These are phyloP conservation scores for Eutrema japonicum DNA, from an alignment of 345 rosid genomes.

Conservation along the genomic window DNA sequence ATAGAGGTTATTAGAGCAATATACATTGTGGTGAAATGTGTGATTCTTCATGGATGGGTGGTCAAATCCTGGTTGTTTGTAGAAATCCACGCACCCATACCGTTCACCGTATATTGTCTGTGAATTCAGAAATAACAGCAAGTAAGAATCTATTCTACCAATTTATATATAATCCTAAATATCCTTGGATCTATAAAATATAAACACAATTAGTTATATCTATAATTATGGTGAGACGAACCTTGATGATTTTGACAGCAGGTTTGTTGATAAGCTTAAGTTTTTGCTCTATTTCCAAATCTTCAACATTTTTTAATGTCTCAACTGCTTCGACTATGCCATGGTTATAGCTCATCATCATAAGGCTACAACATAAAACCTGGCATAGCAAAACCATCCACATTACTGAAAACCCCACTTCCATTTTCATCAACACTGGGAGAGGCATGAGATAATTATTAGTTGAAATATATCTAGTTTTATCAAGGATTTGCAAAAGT, in stretches of 20 bases:
- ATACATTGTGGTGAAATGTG: slow-evolving; percentile 11
- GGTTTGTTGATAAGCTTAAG: slow-evolving; percentile 24
- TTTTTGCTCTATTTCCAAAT: slow-evolving; percentile 3
- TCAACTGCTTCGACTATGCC: neutral
- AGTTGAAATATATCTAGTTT: neutral
- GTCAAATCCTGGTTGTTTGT: slow-evolving; percentile 30
- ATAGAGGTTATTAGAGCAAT: too few relatives aligned
- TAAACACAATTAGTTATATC: too few relatives aligned
- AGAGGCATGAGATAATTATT: neutral
- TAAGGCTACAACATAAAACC: neutral
- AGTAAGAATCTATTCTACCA: neutral
- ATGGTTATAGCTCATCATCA: neutral
- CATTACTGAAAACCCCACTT: neutral
- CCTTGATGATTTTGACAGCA: slow-evolving; percentile 14
- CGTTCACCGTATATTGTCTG: slow-evolving; percentile 16
- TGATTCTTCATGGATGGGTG: slow-evolving; percentile 15
- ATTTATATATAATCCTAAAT: too few relatives aligned
- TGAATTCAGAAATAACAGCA: neutral
- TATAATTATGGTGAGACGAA: neutral
- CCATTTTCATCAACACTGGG: neutral
- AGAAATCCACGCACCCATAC: slow-evolving; percentile 28
- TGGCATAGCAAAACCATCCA: neutral
- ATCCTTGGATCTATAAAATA: too few relatives aligned
- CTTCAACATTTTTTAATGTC: neutral
- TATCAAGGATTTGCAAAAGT: neutral